Percentiles rank a stretch among this genome's conserved stretches.
Evolutionary conservation across 805 yeast species (phyloP).

Genomic region (Yarrowia divulgata): DNA sequence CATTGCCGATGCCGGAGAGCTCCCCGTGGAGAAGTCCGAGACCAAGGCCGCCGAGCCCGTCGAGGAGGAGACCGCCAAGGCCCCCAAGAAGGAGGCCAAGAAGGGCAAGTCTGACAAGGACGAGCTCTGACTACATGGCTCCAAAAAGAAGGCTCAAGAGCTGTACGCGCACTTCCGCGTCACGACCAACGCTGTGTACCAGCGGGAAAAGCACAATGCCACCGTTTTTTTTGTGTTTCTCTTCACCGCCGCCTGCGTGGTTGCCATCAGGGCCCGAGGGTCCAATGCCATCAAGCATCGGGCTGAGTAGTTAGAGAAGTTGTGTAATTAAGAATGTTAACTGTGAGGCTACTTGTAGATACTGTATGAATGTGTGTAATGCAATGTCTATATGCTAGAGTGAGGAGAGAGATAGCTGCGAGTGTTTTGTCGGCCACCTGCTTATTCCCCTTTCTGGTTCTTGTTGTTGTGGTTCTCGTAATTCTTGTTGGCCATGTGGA

Average conservation of each 20-base stretch:
- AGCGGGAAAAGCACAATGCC: conserved; percentile 35
- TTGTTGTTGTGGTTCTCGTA: background rate
- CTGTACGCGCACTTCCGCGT: conserved; percentile 2
- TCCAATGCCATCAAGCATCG: conserved; percentile 10
- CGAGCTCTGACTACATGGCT: conserved; percentile 45
- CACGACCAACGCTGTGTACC: conserved; percentile 23
- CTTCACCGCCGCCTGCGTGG: conserved; percentile 22
- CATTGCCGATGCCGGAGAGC: conserved; percentile 75
- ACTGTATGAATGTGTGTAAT: background rate
- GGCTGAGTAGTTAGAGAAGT: background rate
- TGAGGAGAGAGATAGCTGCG: no score
- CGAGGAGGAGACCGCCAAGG: conserved; percentile 42
- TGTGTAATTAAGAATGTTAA: background rate
- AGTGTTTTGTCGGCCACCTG: background rate
- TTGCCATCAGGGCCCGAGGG: conserved; percentile 21
- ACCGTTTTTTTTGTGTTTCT: conserved; percentile 18
- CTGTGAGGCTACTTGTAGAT: no score
- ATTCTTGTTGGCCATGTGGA: conserved; percentile 18
- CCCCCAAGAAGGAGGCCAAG: conserved; percentile 40
- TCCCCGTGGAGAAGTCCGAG: conserved; percentile 18
- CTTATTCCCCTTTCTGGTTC: background rate
- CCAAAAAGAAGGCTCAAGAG: conserved; percentile 29
- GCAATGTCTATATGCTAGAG: conserved; percentile 30
- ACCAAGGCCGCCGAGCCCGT: conserved; percentile 24
- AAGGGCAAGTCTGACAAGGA: conserved; percentile 42